A percentile compares a stretch with the other conserved stretches of the same genome.
These are phyloP conservation scores for Paramarasmius palmivorus DNA, from an alignment of 1,284 basidiomycete genomes.

Conservation along the genomic window DNA sequence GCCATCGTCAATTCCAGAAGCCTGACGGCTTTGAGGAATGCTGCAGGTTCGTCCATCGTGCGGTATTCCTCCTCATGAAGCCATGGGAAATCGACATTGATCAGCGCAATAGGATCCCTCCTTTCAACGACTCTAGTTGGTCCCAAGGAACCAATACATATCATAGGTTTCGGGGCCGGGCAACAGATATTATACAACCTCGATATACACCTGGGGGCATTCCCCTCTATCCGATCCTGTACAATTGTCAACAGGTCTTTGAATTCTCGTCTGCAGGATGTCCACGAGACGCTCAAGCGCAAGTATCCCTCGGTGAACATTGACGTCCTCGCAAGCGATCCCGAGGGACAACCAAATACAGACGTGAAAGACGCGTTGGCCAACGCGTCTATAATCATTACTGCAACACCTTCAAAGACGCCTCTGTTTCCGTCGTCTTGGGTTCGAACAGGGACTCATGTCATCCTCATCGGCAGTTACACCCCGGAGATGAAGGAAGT, in stretches of 20 bases:
- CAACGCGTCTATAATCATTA: slow-evolving; percentile 60
- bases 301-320: slow-evolving; percentile 42
- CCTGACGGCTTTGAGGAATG: slow-evolving; percentile 80
- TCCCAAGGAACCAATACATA: slow-evolving; percentile 36
- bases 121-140: slow-evolving; percentile 63
- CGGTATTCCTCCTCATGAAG: neutral
- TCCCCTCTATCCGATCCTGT: slow-evolving; percentile 53
- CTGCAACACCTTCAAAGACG: slow-evolving; percentile 73
- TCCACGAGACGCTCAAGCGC: slow-evolving; percentile 41
- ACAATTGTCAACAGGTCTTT: slow-evolving; percentile 65
- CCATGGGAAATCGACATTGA: neutral
- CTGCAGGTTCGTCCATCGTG: slow-evolving; percentile 50
- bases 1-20: slow-evolving; percentile 77
- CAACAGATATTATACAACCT: slow-evolving; percentile 69
- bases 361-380: slow-evolving; percentile 31
- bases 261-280: slow-evolving; percentile 49
- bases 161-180: slow-evolving; percentile 80
- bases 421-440: slow-evolving; percentile 71
- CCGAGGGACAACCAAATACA: slow-evolving; percentile 11
- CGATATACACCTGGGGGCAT: no score
- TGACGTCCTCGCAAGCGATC: slow-evolving; percentile 15
- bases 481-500: slow-evolving; percentile 81
- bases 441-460: slow-evolving; percentile 63
- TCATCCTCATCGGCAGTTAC: slow-evolving; percentile 85
- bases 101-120: slow-evolving; percentile 60